Evolutionary conservation across 768 basidiomycete species (phyloP).

Genomic region (Kwoniella pini): DNA sequence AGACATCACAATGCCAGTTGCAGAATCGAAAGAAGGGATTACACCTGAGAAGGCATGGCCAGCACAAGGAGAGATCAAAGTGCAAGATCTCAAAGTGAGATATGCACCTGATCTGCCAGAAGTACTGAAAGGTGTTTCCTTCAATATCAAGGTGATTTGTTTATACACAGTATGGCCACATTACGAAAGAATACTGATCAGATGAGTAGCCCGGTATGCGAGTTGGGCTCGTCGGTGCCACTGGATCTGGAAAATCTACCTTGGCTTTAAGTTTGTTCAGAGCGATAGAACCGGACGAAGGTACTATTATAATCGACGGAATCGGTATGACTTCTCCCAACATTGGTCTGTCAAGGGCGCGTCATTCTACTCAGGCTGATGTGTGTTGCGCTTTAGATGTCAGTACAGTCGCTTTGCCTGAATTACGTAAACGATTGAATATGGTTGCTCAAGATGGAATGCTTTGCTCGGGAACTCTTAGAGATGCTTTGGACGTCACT

Average conservation of each 20-base stretch:
- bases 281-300: constrained; percentile 33
- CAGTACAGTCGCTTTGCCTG: constrained; percentile 27
- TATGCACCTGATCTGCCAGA: constrained; percentile 50
- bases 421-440: constrained; percentile 46
- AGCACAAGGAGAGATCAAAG: constrained; percentile 29
- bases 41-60: constrained; percentile 46
- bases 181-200: background rate
- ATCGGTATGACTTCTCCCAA: constrained; percentile 23
- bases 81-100: constrained; percentile 38
- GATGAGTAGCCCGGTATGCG: constrained; percentile 39
- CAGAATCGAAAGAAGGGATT: constrained; percentile 23
- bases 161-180: background rate
- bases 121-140: constrained; percentile 45
- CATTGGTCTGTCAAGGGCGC: no score
- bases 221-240: constrained; percentile 51
- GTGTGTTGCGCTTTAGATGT: constrained; percentile 30
- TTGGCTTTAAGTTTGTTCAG: constrained; percentile 51
- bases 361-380: no score
- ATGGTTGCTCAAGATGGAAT: constrained; percentile 53
- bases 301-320: constrained; percentile 49
- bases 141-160: constrained; percentile 33
- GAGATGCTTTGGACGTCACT: constrained; percentile 51
- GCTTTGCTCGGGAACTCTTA: constrained; percentile 50
- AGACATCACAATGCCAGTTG: constrained; percentile 40
- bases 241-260: constrained; percentile 48